phyloP scores from a whole-genome alignment of 1,284 basidiomycete genomes.

The Ustilago loliicola region DNA sequence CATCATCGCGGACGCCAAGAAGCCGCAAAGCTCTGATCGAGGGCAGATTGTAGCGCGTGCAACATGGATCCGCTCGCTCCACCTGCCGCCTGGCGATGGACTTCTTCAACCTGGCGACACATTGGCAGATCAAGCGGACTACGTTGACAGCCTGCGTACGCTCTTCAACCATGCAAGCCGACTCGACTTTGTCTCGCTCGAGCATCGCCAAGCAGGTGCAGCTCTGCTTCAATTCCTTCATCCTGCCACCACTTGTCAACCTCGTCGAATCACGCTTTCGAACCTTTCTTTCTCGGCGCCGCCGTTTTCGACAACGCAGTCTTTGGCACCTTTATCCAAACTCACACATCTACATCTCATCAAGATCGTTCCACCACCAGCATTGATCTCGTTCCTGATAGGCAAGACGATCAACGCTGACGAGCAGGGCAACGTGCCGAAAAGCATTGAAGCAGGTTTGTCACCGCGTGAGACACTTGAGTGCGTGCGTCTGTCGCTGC shows the following conservation, averaged over 20 bases:
- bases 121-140: constrained; percentile 34
- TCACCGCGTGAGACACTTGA: constrained; percentile 28
- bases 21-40: neutral
- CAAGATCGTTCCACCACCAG: constrained; percentile 44
- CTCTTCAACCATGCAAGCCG: constrained; percentile 34
- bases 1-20: constrained; percentile 21
- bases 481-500: constrained; percentile 37
- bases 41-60: neutral
- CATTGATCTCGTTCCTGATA: constrained; percentile 39
- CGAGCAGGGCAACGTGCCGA: constrained; percentile 34
- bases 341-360: constrained; percentile 42
- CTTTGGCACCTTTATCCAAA: constrained; percentile 35
- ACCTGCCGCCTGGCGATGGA: constrained; percentile 40
- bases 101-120: constrained; percentile 41
- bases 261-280: constrained; percentile 38
- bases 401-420: constrained; percentile 33
- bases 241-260: constrained; percentile 28
- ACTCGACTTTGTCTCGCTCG: constrained; percentile 34
- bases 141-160: constrained; percentile 30
- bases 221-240: constrained; percentile 35
- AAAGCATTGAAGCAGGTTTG: constrained; percentile 25
- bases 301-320: constrained; percentile 31
- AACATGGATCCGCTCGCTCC: constrained; percentile 20
- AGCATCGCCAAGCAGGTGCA: constrained; percentile 37
- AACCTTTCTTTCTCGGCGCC: constrained; percentile 45